Evolutionary conservation across 2,329 filamentous ascomycete species (phyloP).

Genomic region (Aspergillus pseudonomiae): DNA sequence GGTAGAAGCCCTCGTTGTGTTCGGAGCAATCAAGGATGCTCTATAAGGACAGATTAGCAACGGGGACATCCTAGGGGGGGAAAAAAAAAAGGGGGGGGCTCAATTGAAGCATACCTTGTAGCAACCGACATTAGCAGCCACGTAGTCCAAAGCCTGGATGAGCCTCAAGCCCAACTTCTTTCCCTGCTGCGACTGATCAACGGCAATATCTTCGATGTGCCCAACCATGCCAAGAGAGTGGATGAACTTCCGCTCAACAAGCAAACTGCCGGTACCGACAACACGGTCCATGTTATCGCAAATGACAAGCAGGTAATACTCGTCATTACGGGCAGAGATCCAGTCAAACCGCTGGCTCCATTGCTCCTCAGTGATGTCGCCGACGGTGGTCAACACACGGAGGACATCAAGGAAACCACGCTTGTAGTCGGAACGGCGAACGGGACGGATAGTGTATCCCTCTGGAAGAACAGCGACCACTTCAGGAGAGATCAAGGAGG

Average conservation of each 20-base stretch:
- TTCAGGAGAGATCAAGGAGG: slow-evolving; percentile 73
- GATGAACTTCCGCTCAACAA: slow-evolving; percentile 83
- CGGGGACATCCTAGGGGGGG: background rate
- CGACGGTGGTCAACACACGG: slow-evolving; percentile 88
- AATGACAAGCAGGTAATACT: slow-evolving; percentile 86
- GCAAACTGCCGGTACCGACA: slow-evolving; percentile 86
- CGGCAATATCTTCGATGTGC: slow-evolving; percentile 97
- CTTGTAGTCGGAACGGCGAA: slow-evolving; percentile 76
- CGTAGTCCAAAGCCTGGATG: slow-evolving; percentile 88
- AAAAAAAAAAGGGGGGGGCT: background rate
- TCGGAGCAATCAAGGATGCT: slow-evolving; percentile 96
- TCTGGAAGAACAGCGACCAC: slow-evolving; percentile 74
- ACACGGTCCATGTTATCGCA: slow-evolving; percentile 71
- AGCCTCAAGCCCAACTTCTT: slow-evolving; percentile 93
- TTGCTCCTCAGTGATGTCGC: slow-evolving; percentile 74
- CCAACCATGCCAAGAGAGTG: slow-evolving; percentile 65
- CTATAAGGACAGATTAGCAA: slow-evolving; percentile 47
- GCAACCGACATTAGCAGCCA: slow-evolving; percentile 86
- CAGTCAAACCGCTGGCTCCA: slow-evolving; percentile 82
- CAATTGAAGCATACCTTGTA: slow-evolving; percentile 67
- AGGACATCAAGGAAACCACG: slow-evolving; percentile 88
- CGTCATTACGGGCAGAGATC: slow-evolving; percentile 72
- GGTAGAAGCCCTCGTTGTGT: slow-evolving; percentile 94
- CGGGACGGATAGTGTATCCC: slow-evolving; percentile 79
- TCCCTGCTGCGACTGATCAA: slow-evolving; percentile 92